Base-by-base conservation (phyloP, 257 asterid species). In the Nicotiana obtusifolia region DNA sequence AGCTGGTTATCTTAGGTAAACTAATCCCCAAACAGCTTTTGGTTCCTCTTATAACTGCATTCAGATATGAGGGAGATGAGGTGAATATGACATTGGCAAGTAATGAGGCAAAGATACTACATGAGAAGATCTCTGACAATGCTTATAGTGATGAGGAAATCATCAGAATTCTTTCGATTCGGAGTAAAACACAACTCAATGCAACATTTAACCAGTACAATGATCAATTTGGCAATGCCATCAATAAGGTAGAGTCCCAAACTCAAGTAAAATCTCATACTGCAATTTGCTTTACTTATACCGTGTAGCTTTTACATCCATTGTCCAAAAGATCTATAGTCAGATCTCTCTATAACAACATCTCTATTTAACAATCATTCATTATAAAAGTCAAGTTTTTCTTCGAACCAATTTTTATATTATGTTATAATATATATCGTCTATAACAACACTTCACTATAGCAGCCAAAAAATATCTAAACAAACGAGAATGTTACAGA, bases 151-250 rank as follows among this genome's bases (percentile, higher is more conserved):
- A 94, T 78, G 96, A 95, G 15, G 97, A 94, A 83, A 10, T 93
- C 37, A 87, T 95, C 62, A 81, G 98, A 87, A 92, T 95, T 76
- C 79, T 93, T 19, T 78, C 97, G 0, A 90, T 98, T 2, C 89
- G 98, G 88, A 94, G 98, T 91, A 93, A 93, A 88, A 89, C 96
- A 7, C 99, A 95, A 85, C 91, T 95, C 73, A 92, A 89, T 84
- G 99, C 98, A 82, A 91, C 98, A 14, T 88, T 94, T 65, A 92
- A 94, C 87, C 94, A 90, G 35, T 94, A 92, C 71, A 90, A 91
- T 17, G 86, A 93, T 86, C 89, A 80, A 9, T 91, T 90, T 85
- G 98, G 98, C 87, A 93, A 84, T 82, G 87, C 91, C 33, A 86
- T 95, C 88, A 91, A 87, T 64, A 93, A 93, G 97, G 98, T 95